A percentile compares a stretch with the other conserved stretches of the same genome.
phyloP scores from a whole-genome alignment of 768 basidiomycete species.

The Xanthoconium purpureum region DNA sequence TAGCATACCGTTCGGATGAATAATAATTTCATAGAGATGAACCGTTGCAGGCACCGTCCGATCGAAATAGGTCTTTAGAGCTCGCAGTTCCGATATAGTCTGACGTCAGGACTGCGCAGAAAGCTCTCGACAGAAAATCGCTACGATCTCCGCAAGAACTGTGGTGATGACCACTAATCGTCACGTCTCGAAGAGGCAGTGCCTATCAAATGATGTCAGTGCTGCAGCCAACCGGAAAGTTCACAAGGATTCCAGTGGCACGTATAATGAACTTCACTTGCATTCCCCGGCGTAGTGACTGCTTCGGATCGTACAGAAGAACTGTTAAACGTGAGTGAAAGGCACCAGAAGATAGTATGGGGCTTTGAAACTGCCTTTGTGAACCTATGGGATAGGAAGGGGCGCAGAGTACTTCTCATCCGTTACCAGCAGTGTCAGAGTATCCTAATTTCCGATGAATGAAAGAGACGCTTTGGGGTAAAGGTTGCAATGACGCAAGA shows the following conservation, averaged over 20 bases:
- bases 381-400: slow-evolving; percentile 2
- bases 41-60: neutral
- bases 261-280: slow-evolving; percentile 16
- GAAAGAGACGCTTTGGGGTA: slow-evolving; percentile 13
- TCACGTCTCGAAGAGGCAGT: slow-evolving; percentile 15
- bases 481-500: slow-evolving; percentile 14
- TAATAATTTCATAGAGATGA: neutral
- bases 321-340: neutral
- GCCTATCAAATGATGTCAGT: slow-evolving; percentile 26
- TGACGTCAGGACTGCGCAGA: slow-evolving; percentile 29
- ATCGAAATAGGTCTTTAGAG: neutral
- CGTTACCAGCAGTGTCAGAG: slow-evolving; percentile 8
- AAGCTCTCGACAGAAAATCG: slow-evolving; percentile 13
- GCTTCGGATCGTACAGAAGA: slow-evolving; percentile 13
- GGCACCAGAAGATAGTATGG: slow-evolving; percentile 11
- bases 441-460: slow-evolving; percentile 29
- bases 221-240: slow-evolving; percentile 10
- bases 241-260: slow-evolving; percentile 9
- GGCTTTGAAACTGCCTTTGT: neutral
- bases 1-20: neutral
- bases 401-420: slow-evolving; percentile 13
- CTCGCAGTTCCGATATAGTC: slow-evolving; percentile 1
- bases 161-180: neutral
- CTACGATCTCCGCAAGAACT: slow-evolving; percentile 6
- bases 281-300: slow-evolving; percentile 9